Base-by-base conservation (phyloP, 768 basidiomycete species). In the Strobilomyces confusus region DNA sequence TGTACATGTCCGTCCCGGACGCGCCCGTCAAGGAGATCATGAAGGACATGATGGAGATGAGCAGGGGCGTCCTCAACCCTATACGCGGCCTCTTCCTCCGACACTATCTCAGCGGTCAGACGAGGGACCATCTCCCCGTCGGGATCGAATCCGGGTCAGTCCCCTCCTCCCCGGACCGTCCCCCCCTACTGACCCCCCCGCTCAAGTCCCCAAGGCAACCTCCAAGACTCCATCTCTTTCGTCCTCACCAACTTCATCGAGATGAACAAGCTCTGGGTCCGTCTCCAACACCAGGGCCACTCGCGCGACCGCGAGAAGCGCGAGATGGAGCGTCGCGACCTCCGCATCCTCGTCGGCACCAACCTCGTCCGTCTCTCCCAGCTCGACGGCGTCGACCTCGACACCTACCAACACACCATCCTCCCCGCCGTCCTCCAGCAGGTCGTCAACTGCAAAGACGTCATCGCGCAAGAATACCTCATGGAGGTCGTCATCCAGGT, bases 31-130 rank as follows among this genome's bases (percentile, higher is more conserved):
- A 94, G 77, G 95, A 99, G 75, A 93, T 99, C 57, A 99, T 98
- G 95, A 98, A 97, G 79, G 97, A 99, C 72, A 98, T 98, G 95
- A 89, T 99, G 89, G 97, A 99, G 72, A 98, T 98, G 97, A 93
- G 93, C 33, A 79, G 94, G 19, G 97, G 97, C 56, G 93, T 99
- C 5, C 79, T 98, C 58, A 94, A 98, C 68, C 95, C 97, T n/a
- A 92, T 94, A 46, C 80, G 97, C 43, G 97, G 97, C 17, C 75
- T 99, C 32, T 99, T 99, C 73, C 76, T 99, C 33, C 80, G 95
- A 25, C 95, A 99, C 68, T 98, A 98, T 71, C 83, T 98, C 32
- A 93, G 90, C 55, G 95, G 97, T 14, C 95, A 98, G 75, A 98
- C 97, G 15, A 80, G 94, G 58, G 95, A 98, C 65, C 84, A 95